These are phyloP conservation scores for Phytophthora pistaciae DNA, from an alignment of 352 stramenopile genomes.

Conservation along the genomic window DNA sequence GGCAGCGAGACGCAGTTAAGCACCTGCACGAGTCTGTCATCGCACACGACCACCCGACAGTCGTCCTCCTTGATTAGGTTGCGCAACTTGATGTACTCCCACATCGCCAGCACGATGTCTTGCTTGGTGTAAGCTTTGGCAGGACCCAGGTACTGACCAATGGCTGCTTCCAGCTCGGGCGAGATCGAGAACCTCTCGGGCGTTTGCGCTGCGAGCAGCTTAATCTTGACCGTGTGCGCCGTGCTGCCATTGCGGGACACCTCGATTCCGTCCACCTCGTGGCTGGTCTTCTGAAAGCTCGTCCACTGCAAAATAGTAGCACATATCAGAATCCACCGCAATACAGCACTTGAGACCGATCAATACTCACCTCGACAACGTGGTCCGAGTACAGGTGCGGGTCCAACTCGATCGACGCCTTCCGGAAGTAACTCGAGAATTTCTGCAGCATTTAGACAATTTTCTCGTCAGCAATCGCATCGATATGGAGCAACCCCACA, in stretches of 20 bases:
- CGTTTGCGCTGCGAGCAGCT: conserved; percentile 64
- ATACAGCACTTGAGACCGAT: not conserved
- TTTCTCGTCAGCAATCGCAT: not conserved
- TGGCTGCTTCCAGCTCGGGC: conserved; percentile 43
- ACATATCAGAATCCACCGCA: not conserved
- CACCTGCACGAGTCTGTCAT: conserved; percentile 56
- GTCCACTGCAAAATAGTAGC: conserved; percentile 57
- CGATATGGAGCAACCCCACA: not conserved
- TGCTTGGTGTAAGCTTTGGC: conserved; percentile 72
- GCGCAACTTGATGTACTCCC: conserved; percentile 80
- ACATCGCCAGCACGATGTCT: conserved; percentile 77
- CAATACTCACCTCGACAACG: conserved; percentile 59
- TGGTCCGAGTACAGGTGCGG: conserved; percentile 74
- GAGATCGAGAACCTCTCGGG: conserved; percentile 74
- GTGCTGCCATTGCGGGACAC: conserved; percentile 58
- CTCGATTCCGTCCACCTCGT: conserved; percentile 70
- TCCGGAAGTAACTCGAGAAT: conserved; percentile 84
- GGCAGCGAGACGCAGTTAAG: conserved; percentile 77
- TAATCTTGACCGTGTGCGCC: conserved; percentile 71
- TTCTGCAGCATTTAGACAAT: conserved; percentile 45
- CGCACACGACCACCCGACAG: conserved; percentile 75
- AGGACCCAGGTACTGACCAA: conserved; percentile 50
- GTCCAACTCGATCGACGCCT: conserved; percentile 77
- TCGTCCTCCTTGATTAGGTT: conserved; percentile 88
- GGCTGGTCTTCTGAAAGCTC: conserved; percentile 76